phyloP scores from a whole-genome alignment of 345 rosid species.

The Eucalyptus sp. region DNA sequence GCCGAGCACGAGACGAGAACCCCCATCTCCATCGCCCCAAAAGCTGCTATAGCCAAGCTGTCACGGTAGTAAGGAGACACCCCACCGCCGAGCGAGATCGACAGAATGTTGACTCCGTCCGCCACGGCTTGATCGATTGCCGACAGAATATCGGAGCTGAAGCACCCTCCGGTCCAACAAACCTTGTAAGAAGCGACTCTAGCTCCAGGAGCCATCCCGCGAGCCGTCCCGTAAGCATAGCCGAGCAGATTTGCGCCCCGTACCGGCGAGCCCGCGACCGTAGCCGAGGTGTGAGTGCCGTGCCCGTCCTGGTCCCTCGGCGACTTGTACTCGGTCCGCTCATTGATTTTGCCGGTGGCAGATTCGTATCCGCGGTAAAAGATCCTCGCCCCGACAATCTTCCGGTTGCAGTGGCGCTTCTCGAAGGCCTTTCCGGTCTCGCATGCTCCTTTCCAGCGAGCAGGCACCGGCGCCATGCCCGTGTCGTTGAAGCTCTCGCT shows the following conservation, averaged over 20 bases:
- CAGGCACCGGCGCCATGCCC: constrained; percentile 44
- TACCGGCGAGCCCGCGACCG: constrained; percentile 61
- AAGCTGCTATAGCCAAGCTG: constrained; percentile 57
- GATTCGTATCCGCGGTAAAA: constrained; percentile 59
- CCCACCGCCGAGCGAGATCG: constrained; percentile 80
- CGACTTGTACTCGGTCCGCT: constrained; percentile 54
- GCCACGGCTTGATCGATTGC: constrained; percentile 68
- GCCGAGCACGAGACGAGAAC: constrained; percentile 65
- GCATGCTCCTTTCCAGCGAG: constrained; percentile 62
- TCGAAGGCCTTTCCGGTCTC: constrained; percentile 46
- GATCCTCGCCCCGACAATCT: constrained; percentile 65
- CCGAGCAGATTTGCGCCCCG: constrained; percentile 51
- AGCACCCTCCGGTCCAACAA: constrained; percentile 71
- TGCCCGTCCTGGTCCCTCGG: constrained; percentile 75
- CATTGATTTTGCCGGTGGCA: constrained; percentile 41
- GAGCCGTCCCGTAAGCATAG: constrained; percentile 61
- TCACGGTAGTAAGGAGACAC: constrained; percentile 41
- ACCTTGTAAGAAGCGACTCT: constrained; percentile 69
- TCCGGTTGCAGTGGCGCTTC: constrained; percentile 40
- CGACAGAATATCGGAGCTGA: constrained; percentile 61
- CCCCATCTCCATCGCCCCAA: constrained; percentile 89
- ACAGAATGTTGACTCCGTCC: constrained; percentile 66
- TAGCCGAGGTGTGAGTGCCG: constrained; percentile 79
- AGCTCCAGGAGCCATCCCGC: constrained; percentile 77
- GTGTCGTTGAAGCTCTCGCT: constrained; percentile 55